Evolutionary conservation across 1,139 yeast species (phyloP), one percentile per base, ranked within the genome.

Genomic region (Yamadazyma mexicana): DNA sequence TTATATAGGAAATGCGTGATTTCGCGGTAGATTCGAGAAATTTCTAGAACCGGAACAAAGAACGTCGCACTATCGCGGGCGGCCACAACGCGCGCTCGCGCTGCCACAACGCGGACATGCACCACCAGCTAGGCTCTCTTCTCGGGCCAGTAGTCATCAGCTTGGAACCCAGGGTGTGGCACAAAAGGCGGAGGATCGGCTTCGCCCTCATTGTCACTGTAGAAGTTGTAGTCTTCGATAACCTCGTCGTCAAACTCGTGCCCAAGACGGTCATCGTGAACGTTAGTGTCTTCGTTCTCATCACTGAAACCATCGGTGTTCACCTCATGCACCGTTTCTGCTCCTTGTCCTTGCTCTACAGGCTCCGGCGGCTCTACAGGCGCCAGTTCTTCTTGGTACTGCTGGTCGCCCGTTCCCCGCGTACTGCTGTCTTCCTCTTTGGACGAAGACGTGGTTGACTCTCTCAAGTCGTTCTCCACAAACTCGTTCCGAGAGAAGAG

Each of bases 61-160:
- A 7, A n/a, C 27, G 5, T 4, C 27, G 5, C 5, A 24, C 12
- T 7, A 7, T 11, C 8, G n/a, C 10, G 12, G 27, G n/a, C 27
- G 12, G 27, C 12, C 27, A 6, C n/a, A 10, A 29, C n/a, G n/a
- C n/a, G n/a, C n/a, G n/a, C n/a, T n/a, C n/a, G n/a, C n/a, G n/a
- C n/a, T n/a, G n/a, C n/a, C n/a, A n/a, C n/a, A n/a, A n/a, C n/a
- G n/a, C n/a, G n/a, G n/a, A n/a, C n/a, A n/a, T n/a, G n/a, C n/a
- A n/a, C n/a, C n/a, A n/a, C n/a, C n/a, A n/a, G n/a, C n/a, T n/a
- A n/a, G n/a, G n/a, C n/a, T 17, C 10, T n/a, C 31, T 40, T 38
- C 15, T 64, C 65, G 25, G 60, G 63, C 69, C 70, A 67, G 46
- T 68, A 68, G 47, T 66, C 73, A 5, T 50, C 63, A 10, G 38